Percentiles rank a stretch among this genome's conserved stretches.
Evolutionary conservation across 495 filamentous ascomycete species (phyloP).

Genomic region (Lentithecium fluviatile): DNA sequence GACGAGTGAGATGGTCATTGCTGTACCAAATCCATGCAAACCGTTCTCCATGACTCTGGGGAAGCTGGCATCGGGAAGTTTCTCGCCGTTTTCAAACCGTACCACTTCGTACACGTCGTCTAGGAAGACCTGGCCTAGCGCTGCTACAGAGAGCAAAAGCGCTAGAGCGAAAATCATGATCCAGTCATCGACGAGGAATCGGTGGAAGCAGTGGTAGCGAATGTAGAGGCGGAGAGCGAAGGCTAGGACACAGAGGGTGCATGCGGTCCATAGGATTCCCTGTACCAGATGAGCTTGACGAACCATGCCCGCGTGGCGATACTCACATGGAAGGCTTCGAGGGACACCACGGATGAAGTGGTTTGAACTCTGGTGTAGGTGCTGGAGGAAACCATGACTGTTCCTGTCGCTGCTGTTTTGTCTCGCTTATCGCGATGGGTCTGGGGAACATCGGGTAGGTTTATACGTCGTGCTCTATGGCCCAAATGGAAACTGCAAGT

Average conservation of each 20-base stretch:
- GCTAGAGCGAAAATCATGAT: constrained; percentile 6
- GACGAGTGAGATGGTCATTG: neutral
- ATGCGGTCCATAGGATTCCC: constrained; percentile 1
- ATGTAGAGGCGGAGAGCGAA: constrained; percentile 3
- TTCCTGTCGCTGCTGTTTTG: neutral
- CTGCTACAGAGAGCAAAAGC: neutral
- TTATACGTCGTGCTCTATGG: too few species aligned
- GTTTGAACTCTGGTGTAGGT: neutral
- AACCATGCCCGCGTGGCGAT: neutral
- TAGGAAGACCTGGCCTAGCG: constrained; percentile 2
- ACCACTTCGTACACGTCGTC: neutral
- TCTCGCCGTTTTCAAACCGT: constrained; percentile 4
- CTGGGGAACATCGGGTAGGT: too few species aligned
- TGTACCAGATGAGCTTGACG: neutral
- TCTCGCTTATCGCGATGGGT: neutral
- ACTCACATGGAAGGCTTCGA: constrained; percentile 11
- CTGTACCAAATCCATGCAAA: constrained; percentile 3
- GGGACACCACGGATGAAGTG: neutral
- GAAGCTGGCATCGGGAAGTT: constrained; percentile 8
- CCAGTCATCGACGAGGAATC: constrained; percentile 5
- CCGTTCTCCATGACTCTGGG: neutral
- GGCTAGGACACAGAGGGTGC: neutral
- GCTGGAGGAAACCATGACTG: neutral
- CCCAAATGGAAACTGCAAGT: too few species aligned
- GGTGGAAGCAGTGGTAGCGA: constrained; percentile 5